Evolutionary conservation across 108 stramenopile species (phyloP), one percentile per base, ranked within the genome.

Genomic region (Discostella pseudostelligera): DNA sequence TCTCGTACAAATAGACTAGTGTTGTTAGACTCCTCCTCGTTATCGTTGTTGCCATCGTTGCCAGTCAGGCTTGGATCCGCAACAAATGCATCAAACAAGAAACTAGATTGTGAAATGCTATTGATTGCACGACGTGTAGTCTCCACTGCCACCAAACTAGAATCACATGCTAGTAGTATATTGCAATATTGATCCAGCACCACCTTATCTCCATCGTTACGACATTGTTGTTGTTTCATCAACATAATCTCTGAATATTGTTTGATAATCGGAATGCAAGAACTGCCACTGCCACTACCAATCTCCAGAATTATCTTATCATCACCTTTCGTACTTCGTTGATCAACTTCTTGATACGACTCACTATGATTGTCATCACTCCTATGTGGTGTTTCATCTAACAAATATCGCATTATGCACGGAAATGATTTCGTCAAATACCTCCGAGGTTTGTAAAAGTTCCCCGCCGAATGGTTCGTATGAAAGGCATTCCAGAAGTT

Each of bases 221-320:
- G 49, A 25, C 1, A 11, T 25, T 11, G n/a, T 49, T 12, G 19
- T 48, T 22, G 47, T 56, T 28, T 17, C 17, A 2, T n/a, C 37
- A 6, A 8, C 36, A 56, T 49, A 14, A 10, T 29, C 21, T 60
- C 58, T 16, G n/a, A n/a, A 32, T 56, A 43, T 16, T 59, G 48
- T 25, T 35, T 62, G 4, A 79, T 24, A 21, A 79, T 62, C 1
- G 78, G 78, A 14, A 74, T 29, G 21, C 72, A 69, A 21, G 78
- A 73, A 44, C 72, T 74, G 6, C 78, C 78, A 40, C 72, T 74
- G 1, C 78, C 78, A 56, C 78, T 62, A 0, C 78, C 78, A 12
- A 79, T 59, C 28, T 79, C 78, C 3, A 79, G 49, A 2, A 79
- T 14, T 0, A 73, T 29, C 44, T 54, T 66, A 17, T 70, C 32